These are phyloP conservation scores for Trichosporon ovoides DNA, from an alignment of 1,284 basidiomycete genomes.

Conservation along the genomic window DNA sequence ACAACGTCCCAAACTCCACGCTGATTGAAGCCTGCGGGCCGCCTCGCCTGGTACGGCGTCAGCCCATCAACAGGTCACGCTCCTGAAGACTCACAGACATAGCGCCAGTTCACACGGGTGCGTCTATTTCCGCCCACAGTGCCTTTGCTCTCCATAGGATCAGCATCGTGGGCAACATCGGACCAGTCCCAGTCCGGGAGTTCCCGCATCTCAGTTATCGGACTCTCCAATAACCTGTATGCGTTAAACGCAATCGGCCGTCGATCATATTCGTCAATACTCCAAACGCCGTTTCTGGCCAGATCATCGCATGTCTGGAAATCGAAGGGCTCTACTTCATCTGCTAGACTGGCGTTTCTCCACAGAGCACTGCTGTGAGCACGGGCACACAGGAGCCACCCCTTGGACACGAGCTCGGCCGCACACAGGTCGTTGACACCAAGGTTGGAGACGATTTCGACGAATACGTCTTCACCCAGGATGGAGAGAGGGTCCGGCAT, in stretches of 20 bases:
- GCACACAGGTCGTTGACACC: constrained; percentile 24
- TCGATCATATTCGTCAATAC: constrained; percentile 5
- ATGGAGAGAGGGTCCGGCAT: constrained; percentile 28
- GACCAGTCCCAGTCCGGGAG: not conserved
- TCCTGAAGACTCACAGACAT: constrained; percentile 14
- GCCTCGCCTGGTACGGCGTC: constrained; percentile 16
- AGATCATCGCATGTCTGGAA: constrained; percentile 12
- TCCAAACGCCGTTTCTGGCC: constrained; percentile 8
- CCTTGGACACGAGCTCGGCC: constrained; percentile 21
- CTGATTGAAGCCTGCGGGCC: constrained; percentile 19
- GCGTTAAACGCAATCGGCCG: constrained; percentile 9
- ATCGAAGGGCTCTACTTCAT: constrained; percentile 22
- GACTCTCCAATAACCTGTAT: constrained; percentile 3
- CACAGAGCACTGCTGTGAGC: constrained; percentile 26
- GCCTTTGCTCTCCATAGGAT: not conserved
- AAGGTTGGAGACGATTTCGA: constrained; percentile 33
- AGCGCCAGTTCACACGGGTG: constrained; percentile 19
- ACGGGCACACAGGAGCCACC: constrained; percentile 25
- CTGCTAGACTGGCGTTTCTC: constrained; percentile 14
- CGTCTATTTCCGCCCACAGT: not conserved
- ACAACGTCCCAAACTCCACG: constrained; percentile 30
- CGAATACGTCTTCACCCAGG: constrained; percentile 38
- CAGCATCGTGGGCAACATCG: not conserved
- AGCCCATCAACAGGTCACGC: not conserved
- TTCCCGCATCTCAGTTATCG: not conserved